These are phyloP conservation scores for Ogataea nonfermentans DNA, from an alignment of 805 yeast genomes.

Conservation along the genomic window DNA sequence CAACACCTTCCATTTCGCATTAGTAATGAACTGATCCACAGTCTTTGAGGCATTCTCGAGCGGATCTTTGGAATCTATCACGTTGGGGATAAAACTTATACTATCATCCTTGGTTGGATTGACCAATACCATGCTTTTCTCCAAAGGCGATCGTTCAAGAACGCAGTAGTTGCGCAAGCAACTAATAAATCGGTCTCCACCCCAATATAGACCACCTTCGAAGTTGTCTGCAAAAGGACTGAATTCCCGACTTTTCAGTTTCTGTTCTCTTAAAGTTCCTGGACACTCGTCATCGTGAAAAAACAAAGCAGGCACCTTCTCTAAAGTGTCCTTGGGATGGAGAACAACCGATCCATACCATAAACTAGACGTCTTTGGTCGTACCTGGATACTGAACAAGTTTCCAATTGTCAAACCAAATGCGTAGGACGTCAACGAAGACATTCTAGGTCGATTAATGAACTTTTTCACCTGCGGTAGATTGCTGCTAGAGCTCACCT, in stretches of 20 bases:
- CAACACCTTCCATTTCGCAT: conserved; percentile 83
- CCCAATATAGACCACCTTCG: conserved; percentile 71
- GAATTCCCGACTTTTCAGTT: conserved; percentile 58
- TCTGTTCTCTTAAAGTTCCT: conserved; percentile 64
- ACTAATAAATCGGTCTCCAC: conserved; percentile 75
- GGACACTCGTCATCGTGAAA: conserved; percentile 90
- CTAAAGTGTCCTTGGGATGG: conserved; percentile 58
- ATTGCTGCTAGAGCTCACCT: conserved; percentile 10
- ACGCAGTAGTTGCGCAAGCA: conserved; percentile 54
- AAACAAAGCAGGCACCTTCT: conserved; percentile 76
- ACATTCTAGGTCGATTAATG: conserved; percentile 51
- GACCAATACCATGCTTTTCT: conserved; percentile 67
- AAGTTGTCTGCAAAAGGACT: conserved; percentile 65
- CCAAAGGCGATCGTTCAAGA: conserved; percentile 67
- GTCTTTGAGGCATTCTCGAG: conserved; percentile 32
- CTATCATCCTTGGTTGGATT: conserved; percentile 74
- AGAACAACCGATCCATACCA: conserved; percentile 89
- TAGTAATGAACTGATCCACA: conserved; percentile 51
- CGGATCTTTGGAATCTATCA: conserved; percentile 36
- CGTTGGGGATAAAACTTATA: conserved; percentile 53
- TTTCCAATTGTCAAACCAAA: conserved; percentile 60
- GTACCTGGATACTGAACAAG: conserved; percentile 75
- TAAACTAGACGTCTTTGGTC: conserved; percentile 82
- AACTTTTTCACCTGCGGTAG: conserved; percentile 31
- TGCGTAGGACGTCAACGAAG: conserved; percentile 60